Percentiles rank a stretch among this genome's conserved stretches.
Evolutionary conservation across 441 rosid species (phyloP).

Genomic region (Brassica balearica): DNA sequence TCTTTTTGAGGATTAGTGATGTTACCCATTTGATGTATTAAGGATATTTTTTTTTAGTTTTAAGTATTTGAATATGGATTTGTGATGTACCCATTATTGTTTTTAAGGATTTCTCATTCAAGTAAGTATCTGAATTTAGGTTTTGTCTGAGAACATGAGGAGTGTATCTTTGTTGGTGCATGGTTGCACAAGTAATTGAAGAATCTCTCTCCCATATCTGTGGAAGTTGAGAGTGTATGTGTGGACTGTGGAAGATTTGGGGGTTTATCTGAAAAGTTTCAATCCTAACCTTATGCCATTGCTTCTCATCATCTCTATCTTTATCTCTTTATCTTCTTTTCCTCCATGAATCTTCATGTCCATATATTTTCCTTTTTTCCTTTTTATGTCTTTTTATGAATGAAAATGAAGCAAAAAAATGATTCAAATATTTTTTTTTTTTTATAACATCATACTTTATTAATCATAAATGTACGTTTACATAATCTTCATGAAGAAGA

Average conservation of each 20-base stretch:
- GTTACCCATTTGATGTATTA: conserved; percentile 14
- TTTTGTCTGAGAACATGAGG: background rate
- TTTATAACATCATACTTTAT: too few species aligned
- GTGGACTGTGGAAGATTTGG: conserved; percentile 27
- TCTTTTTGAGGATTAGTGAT: conserved; percentile 28
- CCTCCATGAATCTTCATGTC: conserved; percentile 21
- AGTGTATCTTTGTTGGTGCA: background rate
- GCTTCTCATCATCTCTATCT: conserved; percentile 39
- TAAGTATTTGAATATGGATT: background rate
- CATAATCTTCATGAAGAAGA: too few species aligned
- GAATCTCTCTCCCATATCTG: conserved; percentile 23
- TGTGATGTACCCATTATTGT: background rate
- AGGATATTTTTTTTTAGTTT: background rate
- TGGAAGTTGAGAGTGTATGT: conserved; percentile 27
- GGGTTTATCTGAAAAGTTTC: conserved; percentile 29
- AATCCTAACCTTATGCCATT: conserved; percentile 28
- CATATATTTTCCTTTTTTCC: conserved; percentile 10
- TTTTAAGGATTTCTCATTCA: background rate
- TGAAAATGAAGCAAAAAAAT: background rate
- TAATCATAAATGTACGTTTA: too few species aligned
- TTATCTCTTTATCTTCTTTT: conserved; percentile 42
- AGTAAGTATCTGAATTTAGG: background rate
- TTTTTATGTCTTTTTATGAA: background rate
- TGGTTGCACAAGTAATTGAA: background rate
- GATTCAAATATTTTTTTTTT: background rate